These are phyloP conservation scores for Gossypium australe DNA, from an alignment of 345 rosid genomes.

Conservation along the genomic window DNA sequence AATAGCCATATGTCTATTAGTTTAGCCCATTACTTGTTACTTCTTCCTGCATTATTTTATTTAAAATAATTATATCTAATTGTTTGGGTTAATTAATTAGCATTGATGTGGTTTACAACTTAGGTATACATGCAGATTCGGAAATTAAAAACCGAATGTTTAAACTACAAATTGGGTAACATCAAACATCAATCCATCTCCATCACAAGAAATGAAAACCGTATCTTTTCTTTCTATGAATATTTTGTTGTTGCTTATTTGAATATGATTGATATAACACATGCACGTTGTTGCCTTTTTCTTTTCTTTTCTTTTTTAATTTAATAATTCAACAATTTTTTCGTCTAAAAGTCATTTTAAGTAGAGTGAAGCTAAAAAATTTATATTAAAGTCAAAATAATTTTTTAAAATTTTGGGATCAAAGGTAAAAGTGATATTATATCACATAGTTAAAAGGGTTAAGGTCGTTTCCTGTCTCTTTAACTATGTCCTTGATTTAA, in stretches of 20 bases:
- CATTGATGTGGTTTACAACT: not conserved
- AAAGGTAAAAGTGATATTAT: no score
- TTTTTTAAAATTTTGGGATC: no score
- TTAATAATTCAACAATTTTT: no score
- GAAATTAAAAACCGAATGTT: not conserved
- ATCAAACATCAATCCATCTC: not conserved
- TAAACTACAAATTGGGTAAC: not conserved
- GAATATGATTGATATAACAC: not conserved
- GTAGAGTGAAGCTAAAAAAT: no score
- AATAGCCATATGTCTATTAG: not conserved
- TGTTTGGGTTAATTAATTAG: not conserved
- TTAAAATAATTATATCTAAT: not conserved
- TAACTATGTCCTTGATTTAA: no score
- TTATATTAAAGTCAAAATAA: no score
- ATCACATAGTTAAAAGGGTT: no score
- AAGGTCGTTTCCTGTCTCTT: no score
- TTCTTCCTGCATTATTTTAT: not conserved
- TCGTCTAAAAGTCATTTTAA: no score
- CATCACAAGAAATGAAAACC: not conserved
- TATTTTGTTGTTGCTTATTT: not conserved
- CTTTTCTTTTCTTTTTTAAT: no score
- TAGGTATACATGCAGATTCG: not conserved
- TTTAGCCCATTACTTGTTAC: not conserved
- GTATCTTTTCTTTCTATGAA: not conserved
- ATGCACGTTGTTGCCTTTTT: no score